A percentile compares a stretch with the other conserved stretches of the same genome.
Evolutionary conservation across 129 eudicot species (phyloP).

Genomic region (Tagetes erecta): DNA sequence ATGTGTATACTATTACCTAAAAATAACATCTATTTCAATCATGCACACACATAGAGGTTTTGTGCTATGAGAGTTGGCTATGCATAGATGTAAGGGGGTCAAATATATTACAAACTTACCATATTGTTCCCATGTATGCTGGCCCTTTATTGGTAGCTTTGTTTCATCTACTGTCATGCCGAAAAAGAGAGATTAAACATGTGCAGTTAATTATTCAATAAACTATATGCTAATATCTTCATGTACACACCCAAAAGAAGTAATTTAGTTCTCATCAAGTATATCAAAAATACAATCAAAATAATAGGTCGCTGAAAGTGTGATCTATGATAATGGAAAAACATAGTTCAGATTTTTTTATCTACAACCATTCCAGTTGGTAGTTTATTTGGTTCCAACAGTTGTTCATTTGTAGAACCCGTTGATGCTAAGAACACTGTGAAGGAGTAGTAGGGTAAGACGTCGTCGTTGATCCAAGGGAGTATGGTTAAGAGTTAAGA

Average conservation of each 20-base stretch:
- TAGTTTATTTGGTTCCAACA: background rate
- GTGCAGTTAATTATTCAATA: constrained; percentile 2
- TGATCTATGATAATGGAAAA: background rate
- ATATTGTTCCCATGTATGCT: constrained; percentile 47
- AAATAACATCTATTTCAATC: background rate
- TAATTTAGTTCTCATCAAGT: constrained; percentile 10
- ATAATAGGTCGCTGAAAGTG: background rate
- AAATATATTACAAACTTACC: constrained; percentile 47
- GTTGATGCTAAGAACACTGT: background rate
- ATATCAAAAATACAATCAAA: background rate
- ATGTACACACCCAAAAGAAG: background rate
- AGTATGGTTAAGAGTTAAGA: background rate
- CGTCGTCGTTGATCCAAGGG: background rate
- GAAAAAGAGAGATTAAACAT: constrained; percentile 2
- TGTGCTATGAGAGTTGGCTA: background rate
- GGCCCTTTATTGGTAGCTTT: constrained; percentile 65
- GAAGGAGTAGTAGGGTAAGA: background rate
- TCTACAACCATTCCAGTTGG: background rate
- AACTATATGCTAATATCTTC: constrained; percentile 12
- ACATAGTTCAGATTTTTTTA: background rate
- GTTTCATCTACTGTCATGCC: constrained; percentile 56
- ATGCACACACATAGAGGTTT: background rate
- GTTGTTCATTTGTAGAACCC: background rate
- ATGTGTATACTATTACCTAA: background rate
- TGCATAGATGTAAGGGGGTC: background rate